phyloP scores from a whole-genome alignment of 495 filamentous ascomycete genomes.

The Pseudomonodictys pantanalensis region DNA sequence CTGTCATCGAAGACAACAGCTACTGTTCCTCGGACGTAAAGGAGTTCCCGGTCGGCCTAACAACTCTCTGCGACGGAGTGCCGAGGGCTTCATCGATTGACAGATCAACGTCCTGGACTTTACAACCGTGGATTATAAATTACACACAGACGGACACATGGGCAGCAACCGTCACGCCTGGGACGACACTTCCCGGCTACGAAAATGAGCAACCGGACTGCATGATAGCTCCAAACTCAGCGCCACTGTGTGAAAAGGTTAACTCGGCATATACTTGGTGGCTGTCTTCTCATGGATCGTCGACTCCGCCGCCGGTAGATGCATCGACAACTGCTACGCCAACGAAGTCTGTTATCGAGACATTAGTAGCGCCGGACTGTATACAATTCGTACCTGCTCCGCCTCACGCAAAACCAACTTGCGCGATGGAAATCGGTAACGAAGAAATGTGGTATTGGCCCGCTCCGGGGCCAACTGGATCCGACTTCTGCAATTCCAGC shows the following conservation, averaged over 20 bases:
- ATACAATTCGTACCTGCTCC: slow-evolving; percentile 12
- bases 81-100: slow-evolving; percentile 10
- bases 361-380: slow-evolving; percentile 10
- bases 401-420: slow-evolving; percentile 9
- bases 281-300: slow-evolving; percentile 8
- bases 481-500: slow-evolving; percentile 11
- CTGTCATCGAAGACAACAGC: slow-evolving; percentile 9
- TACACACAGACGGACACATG: slow-evolving; percentile 13
- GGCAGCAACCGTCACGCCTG: slow-evolving; percentile 6
- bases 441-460: slow-evolving; percentile 17
- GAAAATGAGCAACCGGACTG: slow-evolving; percentile 16
- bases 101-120: slow-evolving; percentile 7
- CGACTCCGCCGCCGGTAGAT: slow-evolving; percentile 6
- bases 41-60: slow-evolving; percentile 1
- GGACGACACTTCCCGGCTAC: slow-evolving; percentile 11
- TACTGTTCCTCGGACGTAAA: slow-evolving; percentile 12
- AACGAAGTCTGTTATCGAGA: slow-evolving; percentile 16
- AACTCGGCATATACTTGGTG: slow-evolving; percentile 18
- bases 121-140: slow-evolving; percentile 6
- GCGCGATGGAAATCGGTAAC: slow-evolving; percentile 7
- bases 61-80: slow-evolving; percentile 14
- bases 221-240: slow-evolving; percentile 16
- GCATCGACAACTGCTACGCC: slow-evolving; percentile 5
- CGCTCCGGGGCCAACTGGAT: slow-evolving; percentile 1
- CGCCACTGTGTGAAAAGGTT: slow-evolving; percentile 11